Evolutionary conservation across 768 basidiomycete genomes (phyloP).

Genomic region (Tylopilus felleus): DNA sequence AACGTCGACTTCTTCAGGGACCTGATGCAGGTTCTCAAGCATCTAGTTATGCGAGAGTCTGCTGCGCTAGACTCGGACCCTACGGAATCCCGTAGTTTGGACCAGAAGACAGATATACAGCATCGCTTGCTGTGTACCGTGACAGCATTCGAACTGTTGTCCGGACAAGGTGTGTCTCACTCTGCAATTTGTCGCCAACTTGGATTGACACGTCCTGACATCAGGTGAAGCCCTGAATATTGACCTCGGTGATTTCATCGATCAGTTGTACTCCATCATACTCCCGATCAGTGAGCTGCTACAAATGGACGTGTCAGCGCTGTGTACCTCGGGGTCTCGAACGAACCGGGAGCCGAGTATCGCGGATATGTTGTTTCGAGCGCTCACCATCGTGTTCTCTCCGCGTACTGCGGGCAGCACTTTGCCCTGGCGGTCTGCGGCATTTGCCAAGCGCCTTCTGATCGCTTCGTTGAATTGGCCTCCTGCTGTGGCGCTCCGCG

Average conservation of each 20-base stretch:
- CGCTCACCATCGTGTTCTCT: constrained; percentile 78
- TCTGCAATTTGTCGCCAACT: constrained; percentile 3
- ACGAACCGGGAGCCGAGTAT: constrained; percentile 35
- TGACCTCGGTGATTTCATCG: constrained; percentile 87
- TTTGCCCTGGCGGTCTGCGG: constrained; percentile 76
- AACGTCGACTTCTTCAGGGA: constrained; percentile 99
- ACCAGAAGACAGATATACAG: constrained; percentile 43
- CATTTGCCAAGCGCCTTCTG: constrained; percentile 92
- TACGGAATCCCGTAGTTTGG: constrained; percentile 19
- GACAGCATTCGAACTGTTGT: constrained; percentile 95
- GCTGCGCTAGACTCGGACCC: constrained; percentile 37
- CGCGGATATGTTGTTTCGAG: constrained; percentile 80
- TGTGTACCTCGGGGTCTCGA: constrained; percentile 20
- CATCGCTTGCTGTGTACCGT: constrained; percentile 81
- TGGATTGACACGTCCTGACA: constrained; percentile 4
- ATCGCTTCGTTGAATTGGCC: constrained; percentile 81
- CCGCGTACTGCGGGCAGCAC: constrained; percentile 56
- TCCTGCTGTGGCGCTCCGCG: constrained; percentile 55
- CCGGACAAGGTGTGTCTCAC: constrained; percentile 75
- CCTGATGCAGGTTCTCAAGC: constrained; percentile 81
- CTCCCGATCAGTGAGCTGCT: constrained; percentile 65
- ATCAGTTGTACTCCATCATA: constrained; percentile 79
- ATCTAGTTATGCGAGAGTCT: constrained; percentile 56
- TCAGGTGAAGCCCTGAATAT: constrained; percentile 96
- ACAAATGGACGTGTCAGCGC: constrained; percentile 53